These are phyloP conservation scores for Penicillium antarcticum DNA, from an alignment of 495 filamentous ascomycete species.

Conservation along the genomic window DNA sequence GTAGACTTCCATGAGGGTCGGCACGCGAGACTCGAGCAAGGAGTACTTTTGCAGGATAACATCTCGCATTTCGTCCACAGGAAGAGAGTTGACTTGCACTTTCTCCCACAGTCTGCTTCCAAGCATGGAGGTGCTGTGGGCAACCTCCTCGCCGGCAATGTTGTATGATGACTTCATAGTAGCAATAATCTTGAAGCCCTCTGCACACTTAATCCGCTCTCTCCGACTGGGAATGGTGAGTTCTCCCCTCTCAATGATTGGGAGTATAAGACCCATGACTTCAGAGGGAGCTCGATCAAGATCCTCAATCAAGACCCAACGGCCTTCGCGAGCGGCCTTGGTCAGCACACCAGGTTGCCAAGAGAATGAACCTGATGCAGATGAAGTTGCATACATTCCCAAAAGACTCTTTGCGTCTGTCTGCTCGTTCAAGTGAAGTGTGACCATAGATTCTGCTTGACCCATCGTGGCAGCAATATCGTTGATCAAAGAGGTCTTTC, in stretches of 20 bases:
- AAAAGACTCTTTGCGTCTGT: slow-evolving; percentile 93
- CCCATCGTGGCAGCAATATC: slow-evolving; percentile 75
- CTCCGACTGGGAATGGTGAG: slow-evolving; percentile 82
- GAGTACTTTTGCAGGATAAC: slow-evolving; percentile 70
- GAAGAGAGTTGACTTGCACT: slow-evolving; percentile 63
- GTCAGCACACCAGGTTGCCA: slow-evolving; percentile 96
- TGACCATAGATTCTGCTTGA: slow-evolving; percentile 73
- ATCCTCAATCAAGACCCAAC: slow-evolving; percentile 97
- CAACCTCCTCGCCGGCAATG: slow-evolving; percentile 62
- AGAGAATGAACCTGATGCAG: slow-evolving; percentile 77
- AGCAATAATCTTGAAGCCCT: slow-evolving; percentile 85
- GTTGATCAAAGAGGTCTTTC: slow-evolving; percentile 84
- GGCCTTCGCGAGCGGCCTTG: slow-evolving; percentile 86
- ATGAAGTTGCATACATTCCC: slow-evolving; percentile 86
- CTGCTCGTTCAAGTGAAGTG: slow-evolving; percentile 93
- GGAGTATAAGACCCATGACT: slow-evolving; percentile 84
- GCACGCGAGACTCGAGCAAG: slow-evolving; percentile 63
- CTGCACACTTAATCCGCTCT: slow-evolving; percentile 75
- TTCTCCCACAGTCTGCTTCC: slow-evolving; percentile 80
- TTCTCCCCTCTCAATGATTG: slow-evolving; percentile 84
- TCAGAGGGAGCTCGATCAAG: slow-evolving; percentile 94
- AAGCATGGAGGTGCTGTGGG: slow-evolving; percentile 56
- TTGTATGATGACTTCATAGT: slow-evolving; percentile 79
- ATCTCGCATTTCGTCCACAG: slow-evolving; percentile 66
- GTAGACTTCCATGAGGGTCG: slow-evolving; percentile 74